Evolutionary conservation across 179 eudicot species (phyloP).

Genomic region (Beta macrorhiza): DNA sequence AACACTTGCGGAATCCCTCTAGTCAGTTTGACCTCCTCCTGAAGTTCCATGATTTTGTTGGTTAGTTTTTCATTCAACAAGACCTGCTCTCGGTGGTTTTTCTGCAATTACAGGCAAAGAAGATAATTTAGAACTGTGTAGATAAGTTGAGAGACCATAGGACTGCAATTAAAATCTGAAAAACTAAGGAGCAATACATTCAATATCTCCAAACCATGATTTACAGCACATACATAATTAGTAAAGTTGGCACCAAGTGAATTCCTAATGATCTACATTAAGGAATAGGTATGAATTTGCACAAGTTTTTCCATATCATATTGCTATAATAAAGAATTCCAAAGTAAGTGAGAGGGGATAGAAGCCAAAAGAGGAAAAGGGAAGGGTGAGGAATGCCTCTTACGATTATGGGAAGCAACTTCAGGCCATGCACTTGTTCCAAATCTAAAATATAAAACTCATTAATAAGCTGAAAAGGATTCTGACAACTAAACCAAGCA

Average conservation of each 20-base stretch:
- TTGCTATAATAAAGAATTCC: no score
- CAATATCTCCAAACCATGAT: not conserved
- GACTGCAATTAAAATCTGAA: not conserved
- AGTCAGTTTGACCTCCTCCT: conserved; percentile 50
- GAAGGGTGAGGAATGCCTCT: not conserved
- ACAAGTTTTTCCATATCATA: not conserved
- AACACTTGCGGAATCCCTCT: conserved; percentile 57
- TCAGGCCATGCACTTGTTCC: not conserved
- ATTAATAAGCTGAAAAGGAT: not conserved
- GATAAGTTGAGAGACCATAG: not conserved
- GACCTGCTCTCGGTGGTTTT: conserved; percentile 49
- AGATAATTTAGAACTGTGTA: not conserved
- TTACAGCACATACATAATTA: not conserved
- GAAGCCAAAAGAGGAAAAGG: not conserved
- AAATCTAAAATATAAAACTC: not conserved
- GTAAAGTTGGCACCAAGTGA: not conserved
- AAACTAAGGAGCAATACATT: not conserved
- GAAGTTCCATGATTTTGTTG: conserved; percentile 54
- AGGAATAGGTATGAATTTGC: not conserved
- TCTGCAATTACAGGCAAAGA: conserved; percentile 40
- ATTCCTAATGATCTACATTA: not conserved
- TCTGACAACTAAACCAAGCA: not conserved
- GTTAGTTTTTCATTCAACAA: conserved; percentile 48
- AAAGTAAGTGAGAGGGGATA: not conserved
- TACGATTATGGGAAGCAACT: not conserved